A percentile compares a stretch with the other conserved stretches of the same genome.
phyloP scores from a whole-genome alignment of 2,329 filamentous ascomycete species.

The Sclerotinia spermophila region DNA sequence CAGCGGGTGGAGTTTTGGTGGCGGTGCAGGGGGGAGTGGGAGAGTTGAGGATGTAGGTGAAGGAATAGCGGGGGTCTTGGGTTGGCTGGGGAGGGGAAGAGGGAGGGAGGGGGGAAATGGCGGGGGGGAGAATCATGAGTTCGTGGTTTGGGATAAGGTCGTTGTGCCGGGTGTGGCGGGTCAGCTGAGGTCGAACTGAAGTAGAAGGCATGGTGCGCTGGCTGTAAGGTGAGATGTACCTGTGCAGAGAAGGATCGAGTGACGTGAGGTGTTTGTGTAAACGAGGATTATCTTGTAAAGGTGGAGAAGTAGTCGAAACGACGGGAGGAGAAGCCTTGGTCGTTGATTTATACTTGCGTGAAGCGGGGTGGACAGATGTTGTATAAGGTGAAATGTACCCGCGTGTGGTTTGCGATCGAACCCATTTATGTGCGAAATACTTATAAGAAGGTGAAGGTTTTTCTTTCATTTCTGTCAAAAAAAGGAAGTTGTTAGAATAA shows the following conservation, averaged over 20 bases:
- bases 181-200: neutral
- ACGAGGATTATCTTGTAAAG: neutral
- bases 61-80: neutral
- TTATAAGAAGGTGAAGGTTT: neutral
- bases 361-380: neutral
- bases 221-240: no score
- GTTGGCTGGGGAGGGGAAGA: neutral
- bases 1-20: neutral
- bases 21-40: accelerated
- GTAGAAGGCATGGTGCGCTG: no score
- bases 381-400: neutral
- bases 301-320: neutral
- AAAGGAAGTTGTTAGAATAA: neutral
- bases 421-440: neutral
- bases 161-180: neutral
- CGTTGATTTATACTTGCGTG: neutral
- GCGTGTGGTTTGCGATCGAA: neutral
- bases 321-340: neutral
- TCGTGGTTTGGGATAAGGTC: neutral
- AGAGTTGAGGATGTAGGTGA: neutral
- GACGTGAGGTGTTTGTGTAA: neutral
- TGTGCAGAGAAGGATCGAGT: neutral
- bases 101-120: neutral
- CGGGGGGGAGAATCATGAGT: neutral
- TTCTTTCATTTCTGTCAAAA: neutral